Conservation (phyloP, 2,329 filamentous ascomycete genomes). For the Torrubiellomyces zombiae region DNA sequence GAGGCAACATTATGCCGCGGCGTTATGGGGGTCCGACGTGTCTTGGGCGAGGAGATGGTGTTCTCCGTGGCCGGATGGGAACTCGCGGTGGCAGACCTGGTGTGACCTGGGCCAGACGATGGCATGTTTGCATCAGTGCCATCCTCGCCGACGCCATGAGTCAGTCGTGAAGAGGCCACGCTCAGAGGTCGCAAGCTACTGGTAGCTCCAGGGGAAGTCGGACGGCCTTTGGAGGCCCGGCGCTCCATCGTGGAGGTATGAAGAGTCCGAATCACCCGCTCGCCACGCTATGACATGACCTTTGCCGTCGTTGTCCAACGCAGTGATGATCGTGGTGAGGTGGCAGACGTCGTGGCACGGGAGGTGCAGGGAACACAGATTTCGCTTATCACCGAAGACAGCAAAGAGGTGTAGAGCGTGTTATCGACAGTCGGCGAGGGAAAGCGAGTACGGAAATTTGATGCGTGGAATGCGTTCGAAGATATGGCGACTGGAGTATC, state of each 20-base stretch:
- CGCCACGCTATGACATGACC: slow-evolving; percentile 8
- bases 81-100: slow-evolving; percentile 22
- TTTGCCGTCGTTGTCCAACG: neutral
- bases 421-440: too few relatives aligned
- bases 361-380: too few relatives aligned
- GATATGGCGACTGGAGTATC: too few relatives aligned
- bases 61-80: slow-evolving; percentile 38
- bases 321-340: too few relatives aligned
- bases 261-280: slow-evolving; percentile 1
- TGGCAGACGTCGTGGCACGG: too few relatives aligned
- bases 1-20: slow-evolving; percentile 33
- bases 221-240: slow-evolving; percentile 19
- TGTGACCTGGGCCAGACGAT: slow-evolving; percentile 9
- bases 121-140: slow-evolving; percentile 25
- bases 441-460: too few relatives aligned
- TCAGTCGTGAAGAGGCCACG: slow-evolving; percentile 58
- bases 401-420: too few relatives aligned
- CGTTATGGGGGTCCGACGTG: slow-evolving; percentile 36
- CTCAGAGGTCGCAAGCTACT: slow-evolving; percentile 37
- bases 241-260: slow-evolving; percentile 18
- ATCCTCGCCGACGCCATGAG: slow-evolving; percentile 43
- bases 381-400: too few relatives aligned
- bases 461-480: too few relatives aligned
- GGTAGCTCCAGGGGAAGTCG: slow-evolving; percentile 14
- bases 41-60: slow-evolving; percentile 25